A percentile compares a stretch with the other conserved stretches of the same genome.
Conservation (phyloP, 2,329 filamentous ascomycete genomes). For the Tricladium varicosporioides region DNA sequence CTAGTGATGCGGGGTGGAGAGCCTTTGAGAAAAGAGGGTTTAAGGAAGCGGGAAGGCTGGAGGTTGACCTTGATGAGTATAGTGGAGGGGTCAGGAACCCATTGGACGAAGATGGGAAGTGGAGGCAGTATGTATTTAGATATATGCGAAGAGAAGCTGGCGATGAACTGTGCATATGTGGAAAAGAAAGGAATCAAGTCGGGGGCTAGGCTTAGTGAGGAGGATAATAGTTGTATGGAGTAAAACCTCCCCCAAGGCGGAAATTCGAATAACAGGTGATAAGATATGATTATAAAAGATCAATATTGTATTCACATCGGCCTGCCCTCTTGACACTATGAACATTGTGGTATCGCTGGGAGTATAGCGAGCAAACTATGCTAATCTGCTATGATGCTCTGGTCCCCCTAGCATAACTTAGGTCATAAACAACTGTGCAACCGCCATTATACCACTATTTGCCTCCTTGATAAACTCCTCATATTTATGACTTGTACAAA, state of each 20-base stretch:
- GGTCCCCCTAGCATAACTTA: background rate
- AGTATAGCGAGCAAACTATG: background rate
- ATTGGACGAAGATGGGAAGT: constrained; percentile 22
- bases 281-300: too few species aligned
- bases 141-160: constrained; percentile 31
- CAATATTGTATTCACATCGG: too few species aligned
- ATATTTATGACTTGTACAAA: constrained; percentile 3
- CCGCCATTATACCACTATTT: background rate
- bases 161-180: too few species aligned
- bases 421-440: constrained; percentile 5
- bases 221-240: too few species aligned
- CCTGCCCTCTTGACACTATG: too few species aligned
- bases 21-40: constrained; percentile 15
- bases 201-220: too few species aligned
- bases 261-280: too few species aligned
- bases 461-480: constrained; percentile 7
- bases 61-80: constrained; percentile 35
- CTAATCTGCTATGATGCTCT: background rate
- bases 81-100: constrained; percentile 8
- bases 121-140: constrained; percentile 36
- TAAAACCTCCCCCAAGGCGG: too few species aligned
- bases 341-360: too few species aligned
- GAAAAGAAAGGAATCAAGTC: too few species aligned
- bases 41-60: constrained; percentile 30
- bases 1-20: constrained; percentile 6